Evolutionary conservation across 2,329 filamentous ascomycete genomes (phyloP), one percentile per base, ranked within the genome.

Genomic region (Truncatella angustata): DNA sequence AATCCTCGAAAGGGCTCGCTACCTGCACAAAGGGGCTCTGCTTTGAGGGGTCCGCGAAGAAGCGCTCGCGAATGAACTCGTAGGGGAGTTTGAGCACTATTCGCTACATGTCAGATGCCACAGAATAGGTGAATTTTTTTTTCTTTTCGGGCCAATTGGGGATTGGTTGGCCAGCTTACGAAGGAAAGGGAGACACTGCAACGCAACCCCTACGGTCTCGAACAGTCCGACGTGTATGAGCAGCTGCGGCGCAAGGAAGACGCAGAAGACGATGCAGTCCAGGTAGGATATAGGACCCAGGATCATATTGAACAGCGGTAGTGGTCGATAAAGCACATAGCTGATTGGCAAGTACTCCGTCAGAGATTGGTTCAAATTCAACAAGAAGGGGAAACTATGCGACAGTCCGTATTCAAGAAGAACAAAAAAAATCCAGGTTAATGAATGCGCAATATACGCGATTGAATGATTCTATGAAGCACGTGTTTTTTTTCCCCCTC

Each of bases 1-100:
- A 67, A 63, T 92, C 88, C 66, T 93, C 88, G 63, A 92, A 93
- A 1, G 82, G 70, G 3, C 85, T 84, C n/a, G 88, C 83, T 50
- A 78, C 77, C 58, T 79, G 83, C n/a, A 86, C 80, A 59, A 91
- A 91, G 1, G 81, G 78, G 5, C 82, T 74, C 56, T 76, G 77
- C 5, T 76, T 57, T 23, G 74, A 60, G 50, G 62, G 64, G 4
- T 67, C 63, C 0, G 74, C 45, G 35, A 84, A 68, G 57, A 79
- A 81, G 52, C 83, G 76, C 61, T 87, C 84, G 40, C 68, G 68
- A 34, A 87, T 55, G 59, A 90, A 81, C 42, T 76, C 67, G 39
- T 72, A 70, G 14, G 87, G 87, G 20, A 90, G 68, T 56, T 77
- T 64, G 39, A 86, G 56, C 42, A 81, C 84, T 88, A 18, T 28